Base-by-base conservation (phyloP, 164 flowering plant genomes). In the Annona cherimola region DNA sequence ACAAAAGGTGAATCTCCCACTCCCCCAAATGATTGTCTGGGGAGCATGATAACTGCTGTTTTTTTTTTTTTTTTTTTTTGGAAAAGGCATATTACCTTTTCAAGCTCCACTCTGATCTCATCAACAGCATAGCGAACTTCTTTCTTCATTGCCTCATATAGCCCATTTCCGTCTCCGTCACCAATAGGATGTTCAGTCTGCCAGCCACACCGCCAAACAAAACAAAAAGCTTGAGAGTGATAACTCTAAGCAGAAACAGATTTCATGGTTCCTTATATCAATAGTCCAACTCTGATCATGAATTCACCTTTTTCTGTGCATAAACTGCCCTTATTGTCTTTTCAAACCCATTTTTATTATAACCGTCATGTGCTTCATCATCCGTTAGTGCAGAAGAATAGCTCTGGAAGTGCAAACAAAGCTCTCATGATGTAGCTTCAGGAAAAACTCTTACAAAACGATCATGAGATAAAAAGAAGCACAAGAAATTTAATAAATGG, bases 351-450 rank as follows among this genome's bases (percentile, higher is more conserved):
- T 80, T 77, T 78, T 73, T 86, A 54, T 67, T 57, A 70, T 61
- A 71, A 75, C 76, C 73, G 81, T 87, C 92, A 71, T 65, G 83
- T 14, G 79, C 83, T 77, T 92, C 98, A 82, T 93, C 99, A 83
- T 96, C 99, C 62, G 97, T 96, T 61, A 93, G 76, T 6, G 88
- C 85, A 63, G 98, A 96, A 54, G 98, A 91, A 41, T 86, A 90
- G 79, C 96, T 93, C 98, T 96, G 90, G 61, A 71, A 72, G 63
- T 12, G n/a, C 66, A 42, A 59, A 74, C 42, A n/a, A 60, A 63
- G 41, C 12, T 11, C 26, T 45, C 9, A 41, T 67, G 71, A 61
- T 6, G 43, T 67, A 8, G 19, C 64, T 65, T 71, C 60, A 67
- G 14, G 6, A 42, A 42, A 16, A 69, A 46, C 44, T 69, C 43